A percentile compares a stretch with the other conserved stretches of the same genome.
Evolutionary conservation across 2,329 filamentous ascomycete genomes (phyloP).

Genomic region (Trichoderma afroharzianum): DNA sequence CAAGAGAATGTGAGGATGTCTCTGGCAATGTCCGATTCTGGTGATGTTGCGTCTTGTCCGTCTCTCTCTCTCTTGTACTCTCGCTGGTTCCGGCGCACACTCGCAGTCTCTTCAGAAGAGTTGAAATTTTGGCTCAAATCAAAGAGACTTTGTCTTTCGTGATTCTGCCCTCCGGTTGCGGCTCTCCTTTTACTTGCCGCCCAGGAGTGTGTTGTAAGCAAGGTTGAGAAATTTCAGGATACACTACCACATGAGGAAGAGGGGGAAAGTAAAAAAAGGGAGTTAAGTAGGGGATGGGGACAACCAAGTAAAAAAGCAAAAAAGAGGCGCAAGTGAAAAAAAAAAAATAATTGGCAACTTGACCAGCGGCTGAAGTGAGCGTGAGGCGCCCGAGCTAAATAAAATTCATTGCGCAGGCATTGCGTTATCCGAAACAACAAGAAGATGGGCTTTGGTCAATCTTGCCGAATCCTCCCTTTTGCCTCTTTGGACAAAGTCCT

Average conservation of each 20-base stretch:
- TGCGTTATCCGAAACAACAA: background rate
- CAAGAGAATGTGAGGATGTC: background rate
- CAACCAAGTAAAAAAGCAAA: background rate
- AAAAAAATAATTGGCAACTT: background rate
- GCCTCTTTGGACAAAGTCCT: background rate
- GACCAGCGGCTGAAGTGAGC: slow-evolving; percentile 8
- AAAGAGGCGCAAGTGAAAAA: background rate
- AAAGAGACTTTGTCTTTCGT: background rate
- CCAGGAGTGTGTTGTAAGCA: background rate
- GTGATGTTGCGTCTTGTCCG: background rate
- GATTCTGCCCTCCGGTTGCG: background rate
- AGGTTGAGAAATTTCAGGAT: background rate
- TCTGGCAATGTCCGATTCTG: background rate
- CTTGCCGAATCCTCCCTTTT: background rate
- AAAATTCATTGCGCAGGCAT: background rate
- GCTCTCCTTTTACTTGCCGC: background rate
- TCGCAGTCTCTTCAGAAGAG: background rate
- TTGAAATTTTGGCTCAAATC: background rate
- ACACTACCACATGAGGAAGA: background rate
- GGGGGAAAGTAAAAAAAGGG: background rate
- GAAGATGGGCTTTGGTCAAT: background rate
- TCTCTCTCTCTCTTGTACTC: background rate
- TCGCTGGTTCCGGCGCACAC: background rate
- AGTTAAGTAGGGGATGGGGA: background rate
- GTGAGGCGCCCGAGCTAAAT: slow-evolving; percentile 11